A percentile compares a stretch with the other conserved stretches of the same genome.
phyloP scores from a whole-genome alignment of 2,329 filamentous ascomycete genomes.

The Hypomyces rosellus region DNA sequence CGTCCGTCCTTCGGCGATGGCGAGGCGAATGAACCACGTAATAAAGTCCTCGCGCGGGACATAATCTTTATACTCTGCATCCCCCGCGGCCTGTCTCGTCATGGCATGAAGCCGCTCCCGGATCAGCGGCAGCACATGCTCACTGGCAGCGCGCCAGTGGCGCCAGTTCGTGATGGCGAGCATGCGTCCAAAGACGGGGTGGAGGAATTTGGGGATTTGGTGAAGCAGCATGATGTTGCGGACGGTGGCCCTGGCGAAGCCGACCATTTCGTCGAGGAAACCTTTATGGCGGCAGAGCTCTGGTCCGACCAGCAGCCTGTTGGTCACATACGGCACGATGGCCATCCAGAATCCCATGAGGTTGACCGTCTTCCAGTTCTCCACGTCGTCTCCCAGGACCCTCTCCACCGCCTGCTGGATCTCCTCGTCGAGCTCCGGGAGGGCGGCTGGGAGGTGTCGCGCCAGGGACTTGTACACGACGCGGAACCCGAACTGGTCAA shows the following conservation, averaged over 20 bases:
- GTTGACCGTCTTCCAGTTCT: conserved; percentile 34
- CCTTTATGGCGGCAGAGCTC: conserved; percentile 34
- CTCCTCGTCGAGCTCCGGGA: conserved; percentile 37
- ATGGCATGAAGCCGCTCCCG: conserved; percentile 42
- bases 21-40: conserved; percentile 50
- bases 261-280: conserved; percentile 41
- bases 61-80: conserved; percentile 35
- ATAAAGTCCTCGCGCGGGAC: conserved; percentile 49
- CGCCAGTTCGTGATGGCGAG: conserved; percentile 39
- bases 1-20: conserved; percentile 35
- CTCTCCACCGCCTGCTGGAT: conserved; percentile 30
- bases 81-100: conserved; percentile 31
- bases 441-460: conserved; percentile 31
- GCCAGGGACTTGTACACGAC: conserved; percentile 40
- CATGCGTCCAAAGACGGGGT: conserved; percentile 43
- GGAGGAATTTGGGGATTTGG: conserved; percentile 40
- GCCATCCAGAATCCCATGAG: conserved; percentile 39
- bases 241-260: conserved; percentile 45
- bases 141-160: conserved; percentile 39
- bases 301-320: conserved; percentile 36
- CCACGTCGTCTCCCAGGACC: conserved; percentile 27
- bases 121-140: conserved; percentile 41
- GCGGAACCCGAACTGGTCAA: conserved; percentile 32
- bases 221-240: conserved; percentile 39
- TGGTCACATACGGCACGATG: conserved; percentile 38